A percentile compares a stretch with the other conserved stretches of the same genome.
Evolutionary conservation across 768 basidiomycete species (phyloP).

Genomic region (Amanita pallidorosea): DNA sequence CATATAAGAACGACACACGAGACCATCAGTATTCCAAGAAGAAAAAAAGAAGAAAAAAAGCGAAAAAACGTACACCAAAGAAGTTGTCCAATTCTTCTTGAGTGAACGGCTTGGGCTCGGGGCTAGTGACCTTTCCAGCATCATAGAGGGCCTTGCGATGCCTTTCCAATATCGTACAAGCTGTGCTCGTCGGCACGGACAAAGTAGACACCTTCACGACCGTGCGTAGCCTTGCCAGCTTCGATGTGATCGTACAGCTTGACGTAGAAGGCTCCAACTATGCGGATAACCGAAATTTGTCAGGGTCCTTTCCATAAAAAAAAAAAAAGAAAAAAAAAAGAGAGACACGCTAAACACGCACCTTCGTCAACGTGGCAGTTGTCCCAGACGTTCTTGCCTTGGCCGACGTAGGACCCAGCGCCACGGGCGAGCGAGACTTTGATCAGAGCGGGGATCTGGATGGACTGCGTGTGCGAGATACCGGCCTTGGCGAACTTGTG

Average conservation of each 20-base stretch:
- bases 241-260: slow-evolving; percentile 28
- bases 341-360: slow-evolving; percentile 17
- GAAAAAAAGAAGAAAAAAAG: too few species aligned
- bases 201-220: slow-evolving; percentile 44
- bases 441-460: slow-evolving; percentile 40
- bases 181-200: slow-evolving; percentile 39
- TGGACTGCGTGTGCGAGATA: slow-evolving; percentile 41
- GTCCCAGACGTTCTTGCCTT: slow-evolving; percentile 50
- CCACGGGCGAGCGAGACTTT: slow-evolving; percentile 32
- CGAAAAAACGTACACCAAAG: slow-evolving; percentile 17
- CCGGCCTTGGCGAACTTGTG: slow-evolving; percentile 38
- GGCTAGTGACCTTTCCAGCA: slow-evolving; percentile 22
- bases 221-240: slow-evolving; percentile 23
- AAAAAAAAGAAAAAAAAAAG: background rate
- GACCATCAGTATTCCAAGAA: background rate
- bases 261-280: slow-evolving; percentile 36
- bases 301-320: background rate
- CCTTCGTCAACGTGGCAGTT: slow-evolving; percentile 45
- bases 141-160: slow-evolving; percentile 28
- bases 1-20: background rate
- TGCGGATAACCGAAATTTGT: background rate
- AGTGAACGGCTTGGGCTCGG: slow-evolving; percentile 35
- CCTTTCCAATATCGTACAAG: slow-evolving; percentile 28
- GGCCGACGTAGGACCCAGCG: slow-evolving; percentile 43
- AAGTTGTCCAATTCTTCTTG: slow-evolving; percentile 34